Evolutionary conservation across 805 yeast genomes (phyloP), one percentile per base, ranked within the genome.

Genomic region (Lipomyces mesembrius): DNA sequence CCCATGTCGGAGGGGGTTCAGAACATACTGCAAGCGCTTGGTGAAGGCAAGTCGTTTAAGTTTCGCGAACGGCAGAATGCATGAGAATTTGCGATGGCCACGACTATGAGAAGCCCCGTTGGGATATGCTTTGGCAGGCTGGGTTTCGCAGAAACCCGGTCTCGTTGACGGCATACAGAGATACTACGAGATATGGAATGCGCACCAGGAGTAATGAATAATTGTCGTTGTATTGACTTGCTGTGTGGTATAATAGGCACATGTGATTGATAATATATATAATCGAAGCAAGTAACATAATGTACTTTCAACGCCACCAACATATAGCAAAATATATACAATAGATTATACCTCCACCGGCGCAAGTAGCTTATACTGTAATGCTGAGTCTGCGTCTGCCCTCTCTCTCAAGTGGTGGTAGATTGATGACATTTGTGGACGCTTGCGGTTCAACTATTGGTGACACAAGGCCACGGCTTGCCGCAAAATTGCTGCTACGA

Each of bases 401-500:
- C 74, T 90, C 95, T 76, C 95, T 84, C 71, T 88, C 93, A 59
- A 90, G 77, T 0, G 95, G 95, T 1, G 96, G 96, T 2, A 90
- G 85, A 7, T 67, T 60, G 51, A 63, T 60, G 51, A 63, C 66
- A 25, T 65, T 65, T 4, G 74, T 63, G 43, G 66, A 39, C 7
- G 73, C 69, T 51, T 69, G 71, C 11, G 66, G 64, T 8, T 86
- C 83, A 0, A 97, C 97, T 17, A 93, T 89, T 1, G 96, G 89
- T 32, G 97, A 96, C 85, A 94, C 92, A 62, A 95, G 86, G 60
- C 99, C 99, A 78, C 91, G 92, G 72, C 90, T 85, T 78, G 91
- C 92, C 20, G 97, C 98, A 74, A 91, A 87, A 11, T 87, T 88
- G 29, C 93, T 85, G 29, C 91, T 87, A 77, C 99, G 86, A 66